phyloP scores from a whole-genome alignment of 2,329 filamentous ascomycete species.

The Volutella citrinella region DNA sequence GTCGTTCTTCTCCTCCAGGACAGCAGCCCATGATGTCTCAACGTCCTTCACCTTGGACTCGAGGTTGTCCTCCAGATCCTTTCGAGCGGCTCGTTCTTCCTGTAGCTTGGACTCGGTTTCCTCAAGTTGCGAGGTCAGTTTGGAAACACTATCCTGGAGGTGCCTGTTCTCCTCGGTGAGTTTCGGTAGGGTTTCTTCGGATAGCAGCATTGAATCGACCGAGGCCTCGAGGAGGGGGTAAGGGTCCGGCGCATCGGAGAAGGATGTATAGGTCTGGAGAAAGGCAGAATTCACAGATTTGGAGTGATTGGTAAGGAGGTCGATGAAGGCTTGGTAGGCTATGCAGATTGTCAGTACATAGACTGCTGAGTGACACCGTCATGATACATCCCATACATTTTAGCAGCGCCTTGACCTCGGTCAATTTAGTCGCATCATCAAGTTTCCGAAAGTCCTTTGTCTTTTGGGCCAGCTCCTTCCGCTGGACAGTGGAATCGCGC shows the following conservation, averaged over 20 bases:
- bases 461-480: conserved; percentile 97
- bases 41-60: conserved; percentile 85
- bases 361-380: too few species aligned
- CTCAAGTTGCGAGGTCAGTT: conserved; percentile 77
- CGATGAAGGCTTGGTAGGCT: conserved; percentile 98
- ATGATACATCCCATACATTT: conserved; percentile 77
- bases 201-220: conserved; percentile 86
- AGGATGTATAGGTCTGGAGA: conserved; percentile 83
- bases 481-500: conserved; percentile 89
- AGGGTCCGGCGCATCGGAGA: conserved; percentile 94
- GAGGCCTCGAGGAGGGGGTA: conserved; percentile 96
- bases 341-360: not conserved
- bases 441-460: conserved; percentile 97
- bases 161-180: conserved; percentile 85
- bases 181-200: conserved; percentile 88
- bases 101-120: conserved; percentile 79
- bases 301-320: conserved; percentile 91
- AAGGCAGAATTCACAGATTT: conserved; percentile 94
- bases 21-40: conserved; percentile 84
- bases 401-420: conserved; percentile 83
- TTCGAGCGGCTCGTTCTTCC: conserved; percentile 68
- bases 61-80: conserved; percentile 71
- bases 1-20: conserved; percentile 87
- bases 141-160: conserved; percentile 74
- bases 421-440: conserved; percentile 81